phyloP scores from a whole-genome alignment of 371 early-diverging fungal species.

The Circinella umbellata region DNA sequence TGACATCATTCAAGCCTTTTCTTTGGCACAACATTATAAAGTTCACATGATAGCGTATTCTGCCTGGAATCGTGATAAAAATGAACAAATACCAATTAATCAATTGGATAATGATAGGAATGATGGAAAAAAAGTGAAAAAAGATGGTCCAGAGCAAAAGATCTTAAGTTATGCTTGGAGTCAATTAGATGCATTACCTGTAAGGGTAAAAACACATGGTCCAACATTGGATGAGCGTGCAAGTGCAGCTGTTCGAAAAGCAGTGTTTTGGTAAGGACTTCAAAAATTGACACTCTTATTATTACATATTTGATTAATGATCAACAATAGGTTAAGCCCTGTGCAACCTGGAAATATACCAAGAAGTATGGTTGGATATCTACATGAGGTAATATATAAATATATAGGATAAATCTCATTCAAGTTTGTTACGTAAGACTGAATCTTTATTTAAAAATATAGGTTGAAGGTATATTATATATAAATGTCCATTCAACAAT shows the following conservation, averaged over 20 bases:
- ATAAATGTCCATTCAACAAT: background rate
- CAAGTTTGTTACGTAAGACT: background rate
- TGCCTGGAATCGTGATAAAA: constrained; percentile 28
- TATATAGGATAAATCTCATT: background rate
- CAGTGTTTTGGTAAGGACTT: constrained; percentile 57
- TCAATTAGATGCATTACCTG: constrained; percentile 76
- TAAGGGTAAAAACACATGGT: constrained; percentile 63
- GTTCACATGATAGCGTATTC: constrained; percentile 57
- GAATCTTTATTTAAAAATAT: constrained; percentile 7
- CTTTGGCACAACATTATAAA: constrained; percentile 56
- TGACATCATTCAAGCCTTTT: constrained; percentile 44
- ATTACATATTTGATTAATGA: too few species aligned
- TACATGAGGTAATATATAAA: constrained; percentile 52
- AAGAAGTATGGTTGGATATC: constrained; percentile 15
- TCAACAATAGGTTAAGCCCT: constrained; percentile 53
- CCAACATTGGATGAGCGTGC: constrained; percentile 71
- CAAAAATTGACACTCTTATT: too few species aligned
- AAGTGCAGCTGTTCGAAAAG: constrained; percentile 72
- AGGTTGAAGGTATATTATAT: constrained; percentile 47
- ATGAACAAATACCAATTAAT: constrained; percentile 19
- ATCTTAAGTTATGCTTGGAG: constrained; percentile 71
- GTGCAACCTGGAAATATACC: constrained; percentile 64
- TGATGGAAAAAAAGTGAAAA: too few species aligned
- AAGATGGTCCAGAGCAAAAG: constrained; percentile 18
- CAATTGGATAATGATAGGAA: background rate